A percentile compares a stretch with the other conserved stretches of the same genome.
phyloP scores from a whole-genome alignment of 805 yeast species.

The Metschnikowia amazonensis region DNA sequence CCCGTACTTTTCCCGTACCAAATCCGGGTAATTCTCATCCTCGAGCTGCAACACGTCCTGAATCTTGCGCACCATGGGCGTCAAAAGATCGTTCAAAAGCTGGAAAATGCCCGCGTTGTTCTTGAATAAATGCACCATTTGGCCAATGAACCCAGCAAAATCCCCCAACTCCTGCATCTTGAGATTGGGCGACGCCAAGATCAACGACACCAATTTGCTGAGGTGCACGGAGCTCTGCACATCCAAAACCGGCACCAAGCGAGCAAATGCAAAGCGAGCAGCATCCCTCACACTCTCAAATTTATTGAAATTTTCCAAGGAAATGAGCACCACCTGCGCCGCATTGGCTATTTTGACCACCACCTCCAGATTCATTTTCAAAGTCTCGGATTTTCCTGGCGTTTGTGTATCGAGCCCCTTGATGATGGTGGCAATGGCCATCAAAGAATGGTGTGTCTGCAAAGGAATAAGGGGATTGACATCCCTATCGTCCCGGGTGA shows the following conservation, averaged over 20 bases:
- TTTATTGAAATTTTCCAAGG: conserved; percentile 69
- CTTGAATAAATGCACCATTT: conserved; percentile 75
- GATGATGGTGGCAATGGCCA: conserved; percentile 87
- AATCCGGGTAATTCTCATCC: conserved; percentile 50
- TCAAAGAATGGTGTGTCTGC: conserved; percentile 80
- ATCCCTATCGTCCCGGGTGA: conserved; percentile 35
- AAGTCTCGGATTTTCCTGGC: conserved; percentile 25
- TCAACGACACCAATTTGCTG: conserved; percentile 63
- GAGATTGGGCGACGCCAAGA: conserved; percentile 53
- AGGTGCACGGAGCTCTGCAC: conserved; percentile 45
- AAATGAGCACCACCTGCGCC: conserved; percentile 78
- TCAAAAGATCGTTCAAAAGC: conserved; percentile 64
- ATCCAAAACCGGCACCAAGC: conserved; percentile 72
- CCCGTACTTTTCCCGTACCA: conserved; percentile 58
- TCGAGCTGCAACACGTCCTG: conserved; percentile 44
- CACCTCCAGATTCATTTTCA: conserved; percentile 31
- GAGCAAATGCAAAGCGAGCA: conserved; percentile 79
- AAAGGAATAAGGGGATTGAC: conserved; percentile 45
- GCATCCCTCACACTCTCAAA: conserved; percentile 77
- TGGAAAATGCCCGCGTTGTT: conserved; percentile 65
- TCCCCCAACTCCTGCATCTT: conserved; percentile 68
- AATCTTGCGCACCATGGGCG: conserved; percentile 70
- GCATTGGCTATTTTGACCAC: conserved; percentile 52
- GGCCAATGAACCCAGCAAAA: conserved; percentile 82
- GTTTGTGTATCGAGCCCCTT: conserved; percentile 69